phyloP scores from a whole-genome alignment of 2,329 filamentous ascomycete species.

The Aspergillus niger region DNA sequence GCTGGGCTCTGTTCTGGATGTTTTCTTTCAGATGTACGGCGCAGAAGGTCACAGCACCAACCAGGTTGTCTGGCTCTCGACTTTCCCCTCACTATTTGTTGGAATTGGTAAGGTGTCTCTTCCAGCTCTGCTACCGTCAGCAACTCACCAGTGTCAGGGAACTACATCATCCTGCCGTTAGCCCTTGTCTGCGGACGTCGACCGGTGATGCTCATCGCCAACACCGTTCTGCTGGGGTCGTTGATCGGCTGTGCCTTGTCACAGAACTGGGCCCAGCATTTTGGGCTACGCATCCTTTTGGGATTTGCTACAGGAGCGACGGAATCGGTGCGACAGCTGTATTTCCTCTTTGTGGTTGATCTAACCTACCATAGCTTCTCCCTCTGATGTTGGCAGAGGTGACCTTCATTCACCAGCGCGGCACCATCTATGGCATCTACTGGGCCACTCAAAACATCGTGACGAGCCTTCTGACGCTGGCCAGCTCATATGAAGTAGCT shows the following conservation, averaged over 20 bases:
- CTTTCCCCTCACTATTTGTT: slow-evolving; percentile 44
- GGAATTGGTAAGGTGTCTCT: slow-evolving; percentile 34
- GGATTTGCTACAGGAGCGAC: slow-evolving; percentile 43
- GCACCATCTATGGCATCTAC: slow-evolving; percentile 40
- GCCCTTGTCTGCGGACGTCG: slow-evolving; percentile 43
- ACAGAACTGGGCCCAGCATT: slow-evolving; percentile 39
- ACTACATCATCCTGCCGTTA: slow-evolving; percentile 44
- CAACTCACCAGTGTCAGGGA: slow-evolving; percentile 18
- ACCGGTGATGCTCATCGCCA: slow-evolving; percentile 38
- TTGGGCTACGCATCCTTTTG: slow-evolving; percentile 40
- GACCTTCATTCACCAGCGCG: slow-evolving; percentile 45
- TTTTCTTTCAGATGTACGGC: slow-evolving; percentile 37
- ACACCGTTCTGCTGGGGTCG: slow-evolving; percentile 34
- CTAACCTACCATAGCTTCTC: slow-evolving; percentile 28
- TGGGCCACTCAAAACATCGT: slow-evolving; percentile 44
- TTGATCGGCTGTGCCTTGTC: slow-evolving; percentile 39
- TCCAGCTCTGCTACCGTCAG: not conserved
- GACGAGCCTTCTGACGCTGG: slow-evolving; percentile 35
- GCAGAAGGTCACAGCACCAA: slow-evolving; percentile 27
- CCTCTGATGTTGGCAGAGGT: slow-evolving; percentile 45
- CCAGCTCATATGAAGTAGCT: slow-evolving; percentile 39
- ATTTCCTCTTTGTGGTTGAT: too few relatives aligned
- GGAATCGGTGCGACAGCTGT: slow-evolving; percentile 31
- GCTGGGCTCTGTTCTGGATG: slow-evolving; percentile 35
- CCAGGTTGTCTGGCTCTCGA: slow-evolving; percentile 39